Conservation (phyloP, 495 filamentous ascomycete genomes). For the Penicillium coffeae region DNA sequence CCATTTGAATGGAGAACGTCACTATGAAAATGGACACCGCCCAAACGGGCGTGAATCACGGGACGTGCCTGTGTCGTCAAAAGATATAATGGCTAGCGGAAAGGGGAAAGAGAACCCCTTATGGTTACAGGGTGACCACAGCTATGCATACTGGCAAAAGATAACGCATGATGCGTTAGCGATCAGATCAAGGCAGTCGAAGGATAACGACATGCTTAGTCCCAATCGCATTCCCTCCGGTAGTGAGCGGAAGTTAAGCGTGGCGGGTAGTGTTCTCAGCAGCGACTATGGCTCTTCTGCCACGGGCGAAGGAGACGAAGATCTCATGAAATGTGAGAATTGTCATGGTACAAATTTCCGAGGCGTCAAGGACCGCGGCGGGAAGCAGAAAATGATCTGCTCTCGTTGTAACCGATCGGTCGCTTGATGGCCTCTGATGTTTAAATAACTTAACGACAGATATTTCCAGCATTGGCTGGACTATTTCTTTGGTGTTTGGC, state of each 20-base stretch:
- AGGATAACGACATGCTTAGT: constrained; percentile 24
- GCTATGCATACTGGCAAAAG: constrained; percentile 52
- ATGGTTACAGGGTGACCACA: constrained; percentile 50
- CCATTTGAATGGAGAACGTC: constrained; percentile 16
- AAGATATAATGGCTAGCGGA: constrained; percentile 14
- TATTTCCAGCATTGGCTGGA: neutral
- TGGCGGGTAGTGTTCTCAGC: constrained; percentile 37
- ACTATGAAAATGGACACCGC: neutral
- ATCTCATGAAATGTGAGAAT: constrained; percentile 45
- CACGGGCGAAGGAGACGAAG: constrained; percentile 33
- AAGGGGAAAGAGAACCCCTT: constrained; percentile 40
- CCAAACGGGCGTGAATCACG: neutral
- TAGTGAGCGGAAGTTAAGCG: constrained; percentile 31
- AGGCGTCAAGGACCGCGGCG: constrained; percentile 41
- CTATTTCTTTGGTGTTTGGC: neutral
- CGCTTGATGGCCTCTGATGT: constrained; percentile 8
- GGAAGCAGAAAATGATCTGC: constrained; percentile 51
- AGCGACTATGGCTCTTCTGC: constrained; percentile 40
- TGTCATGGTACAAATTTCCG: constrained; percentile 53
- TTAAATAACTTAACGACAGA: constrained; percentile 2
- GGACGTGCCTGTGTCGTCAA: constrained; percentile 11
- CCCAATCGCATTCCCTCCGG: constrained; percentile 21
- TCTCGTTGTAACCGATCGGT: constrained; percentile 40
- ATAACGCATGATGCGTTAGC: constrained; percentile 44
- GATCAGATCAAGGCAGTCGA: constrained; percentile 23